phyloP scores from a whole-genome alignment of 2,329 filamentous ascomycete genomes.

The Chaetomium olivaceum region DNA sequence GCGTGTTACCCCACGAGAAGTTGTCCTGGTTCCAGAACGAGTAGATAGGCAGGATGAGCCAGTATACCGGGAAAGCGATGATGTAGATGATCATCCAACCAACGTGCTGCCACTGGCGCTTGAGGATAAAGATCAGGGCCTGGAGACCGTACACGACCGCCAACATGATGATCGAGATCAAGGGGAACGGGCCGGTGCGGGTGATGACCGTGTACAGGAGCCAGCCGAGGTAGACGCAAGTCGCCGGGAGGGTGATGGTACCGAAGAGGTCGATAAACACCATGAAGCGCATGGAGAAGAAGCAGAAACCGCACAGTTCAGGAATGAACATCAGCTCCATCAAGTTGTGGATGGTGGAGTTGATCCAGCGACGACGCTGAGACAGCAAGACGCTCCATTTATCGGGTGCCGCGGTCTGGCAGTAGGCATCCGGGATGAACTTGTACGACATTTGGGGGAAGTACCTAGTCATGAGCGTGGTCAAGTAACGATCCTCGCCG shows the following conservation, averaged over 20 bases:
- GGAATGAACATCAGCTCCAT: slow-evolving; percentile 86
- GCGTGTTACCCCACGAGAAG: slow-evolving; percentile 98
- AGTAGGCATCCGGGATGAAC: slow-evolving; percentile 90
- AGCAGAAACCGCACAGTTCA: slow-evolving; percentile 98
- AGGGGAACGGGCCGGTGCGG: slow-evolving; percentile 71
- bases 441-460: slow-evolving; percentile 96
- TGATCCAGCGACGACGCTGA: slow-evolving; percentile 99
- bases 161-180: slow-evolving; percentile 86
- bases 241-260: slow-evolving; percentile 88
- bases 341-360: slow-evolving; percentile 96
- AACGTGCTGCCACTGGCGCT: slow-evolving; percentile 96
- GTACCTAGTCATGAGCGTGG: slow-evolving; percentile 96
- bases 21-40: slow-evolving; percentile 99
- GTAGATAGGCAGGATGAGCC: slow-evolving; percentile 86
- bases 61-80: slow-evolving; percentile 92
- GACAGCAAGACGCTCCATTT: slow-evolving; percentile 92
- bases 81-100: slow-evolving; percentile 99
- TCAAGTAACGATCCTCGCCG: slow-evolving; percentile 95
- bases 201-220: slow-evolving; percentile 78
- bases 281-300: slow-evolving; percentile 96
- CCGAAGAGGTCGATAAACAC: slow-evolving; percentile 93
- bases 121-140: slow-evolving; percentile 92
- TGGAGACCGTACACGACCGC: slow-evolving; percentile 93
- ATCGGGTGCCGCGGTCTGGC: slow-evolving; percentile 89
- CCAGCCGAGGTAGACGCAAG: slow-evolving; percentile 82